Conservation (phyloP, 768 basidiomycete species). For the Kwoniella bestiolae region DNA sequence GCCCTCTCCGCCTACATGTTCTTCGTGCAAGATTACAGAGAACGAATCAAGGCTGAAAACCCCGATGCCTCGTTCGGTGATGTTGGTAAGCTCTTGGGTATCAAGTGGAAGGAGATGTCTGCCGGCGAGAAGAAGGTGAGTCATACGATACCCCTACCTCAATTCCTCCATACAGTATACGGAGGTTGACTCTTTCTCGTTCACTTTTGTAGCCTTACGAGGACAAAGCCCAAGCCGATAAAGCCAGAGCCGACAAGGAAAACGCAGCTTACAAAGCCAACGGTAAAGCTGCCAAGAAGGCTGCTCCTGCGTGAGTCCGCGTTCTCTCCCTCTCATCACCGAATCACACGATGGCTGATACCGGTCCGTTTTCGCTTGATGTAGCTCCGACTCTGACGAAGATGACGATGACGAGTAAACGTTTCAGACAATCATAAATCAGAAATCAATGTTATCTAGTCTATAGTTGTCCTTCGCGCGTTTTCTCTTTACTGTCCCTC, state of each 20-base stretch:
- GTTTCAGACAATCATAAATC: conserved; percentile 1
- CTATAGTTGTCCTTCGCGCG: background rate
- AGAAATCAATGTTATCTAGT: background rate
- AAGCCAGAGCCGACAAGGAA: conserved; percentile 81
- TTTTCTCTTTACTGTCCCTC: conserved; percentile 7
- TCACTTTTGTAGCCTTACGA: conserved; percentile 71
- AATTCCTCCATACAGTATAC: background rate
- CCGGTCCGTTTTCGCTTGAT: conserved; percentile 7
- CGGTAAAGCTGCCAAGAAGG: conserved; percentile 30
- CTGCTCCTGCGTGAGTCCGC: conserved; percentile 30
- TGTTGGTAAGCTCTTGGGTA: conserved; percentile 91
- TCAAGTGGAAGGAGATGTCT: conserved; percentile 94
- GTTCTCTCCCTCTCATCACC: background rate
- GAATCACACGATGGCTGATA: background rate
- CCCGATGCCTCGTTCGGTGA: conserved; percentile 90
- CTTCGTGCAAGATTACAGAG: conserved; percentile 95
- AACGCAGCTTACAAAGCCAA: conserved; percentile 57
- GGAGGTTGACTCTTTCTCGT: conserved; percentile 12
- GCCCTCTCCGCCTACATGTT: conserved; percentile 98
- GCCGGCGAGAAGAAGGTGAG: conserved; percentile 87
- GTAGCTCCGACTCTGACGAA: conserved; percentile 28
- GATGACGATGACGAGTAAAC: conserved; percentile 29
- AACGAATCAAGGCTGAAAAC: conserved; percentile 93
- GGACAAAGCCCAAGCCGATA: conserved; percentile 84
- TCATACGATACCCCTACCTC: conserved; percentile 13